These are phyloP conservation scores for Linum lewisii DNA, from an alignment of 345 rosid species.

Conservation along the genomic window DNA sequence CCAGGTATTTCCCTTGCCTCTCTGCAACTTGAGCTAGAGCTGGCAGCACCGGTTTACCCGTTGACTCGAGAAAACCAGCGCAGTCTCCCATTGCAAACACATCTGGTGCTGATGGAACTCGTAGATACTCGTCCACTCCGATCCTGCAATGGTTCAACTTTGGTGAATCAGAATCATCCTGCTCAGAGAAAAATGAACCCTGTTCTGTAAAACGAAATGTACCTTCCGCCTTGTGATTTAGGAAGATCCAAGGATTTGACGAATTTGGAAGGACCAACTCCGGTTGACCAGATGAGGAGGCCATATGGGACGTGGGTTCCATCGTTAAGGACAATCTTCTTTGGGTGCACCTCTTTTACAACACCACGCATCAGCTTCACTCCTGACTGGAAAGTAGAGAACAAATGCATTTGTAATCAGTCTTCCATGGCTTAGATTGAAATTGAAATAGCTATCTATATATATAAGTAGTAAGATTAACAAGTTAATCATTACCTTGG, in stretches of 20 bases:
- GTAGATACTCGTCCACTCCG: conserved; percentile 54
- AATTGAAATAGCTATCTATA: no score
- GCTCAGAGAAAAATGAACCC: no score
- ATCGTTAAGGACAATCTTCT: background rate
- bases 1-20: conserved; percentile 59
- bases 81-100: conserved; percentile 66
- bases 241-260: background rate
- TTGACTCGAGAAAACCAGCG: conserved; percentile 65
- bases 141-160: conserved; percentile 32
- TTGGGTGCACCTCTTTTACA: background rate
- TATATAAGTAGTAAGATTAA: background rate
- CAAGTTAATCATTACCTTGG: conserved; percentile 28
- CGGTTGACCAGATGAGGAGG: conserved; percentile 3
- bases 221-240: conserved; percentile 1
- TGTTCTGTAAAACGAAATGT: no score
- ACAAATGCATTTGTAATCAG: background rate
- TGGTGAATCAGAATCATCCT: no score
- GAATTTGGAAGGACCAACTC: background rate
- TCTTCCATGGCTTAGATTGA: background rate
- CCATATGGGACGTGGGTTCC: background rate
- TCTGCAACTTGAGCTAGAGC: conserved; percentile 77
- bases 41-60: conserved; percentile 61
- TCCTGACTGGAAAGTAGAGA: background rate
- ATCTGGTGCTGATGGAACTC: conserved; percentile 53
- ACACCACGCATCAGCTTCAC: conserved; percentile 1